A percentile compares a stretch with the other conserved stretches of the same genome.
Evolutionary conservation across 495 filamentous ascomycete genomes (phyloP).

Genomic region (Xylaria venustula): DNA sequence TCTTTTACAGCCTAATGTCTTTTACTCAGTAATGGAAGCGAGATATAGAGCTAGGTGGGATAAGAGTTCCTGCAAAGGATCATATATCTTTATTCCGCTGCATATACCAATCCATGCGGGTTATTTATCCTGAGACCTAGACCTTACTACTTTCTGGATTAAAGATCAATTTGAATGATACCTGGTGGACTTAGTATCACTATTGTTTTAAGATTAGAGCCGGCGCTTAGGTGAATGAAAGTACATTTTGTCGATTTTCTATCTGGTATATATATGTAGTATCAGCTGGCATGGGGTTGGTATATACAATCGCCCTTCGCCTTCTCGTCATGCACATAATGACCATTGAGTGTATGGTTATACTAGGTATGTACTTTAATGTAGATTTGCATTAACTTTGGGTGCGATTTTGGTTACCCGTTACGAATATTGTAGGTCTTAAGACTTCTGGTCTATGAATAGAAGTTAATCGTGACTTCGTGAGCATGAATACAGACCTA

Average conservation of each 20-base stretch:
- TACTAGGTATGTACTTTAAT: too few relatives aligned
- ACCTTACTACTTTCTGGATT: background rate
- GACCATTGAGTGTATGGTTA: too few relatives aligned
- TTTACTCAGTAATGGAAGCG: too few relatives aligned
- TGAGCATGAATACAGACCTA: too few relatives aligned
- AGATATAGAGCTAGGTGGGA: too few relatives aligned
- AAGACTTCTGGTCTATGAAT: too few relatives aligned
- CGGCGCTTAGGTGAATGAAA: constrained; percentile 16
- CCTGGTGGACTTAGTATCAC: background rate
- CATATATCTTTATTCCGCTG: constrained; percentile 7
- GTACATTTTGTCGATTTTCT: background rate
- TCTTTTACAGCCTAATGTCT: constrained; percentile 1
- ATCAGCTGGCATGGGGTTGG: background rate
- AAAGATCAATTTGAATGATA: background rate
- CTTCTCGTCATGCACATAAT: too few relatives aligned
- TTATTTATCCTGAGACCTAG: background rate
- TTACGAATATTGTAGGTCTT: too few relatives aligned
- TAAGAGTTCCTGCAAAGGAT: background rate
- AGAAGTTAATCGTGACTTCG: too few relatives aligned
- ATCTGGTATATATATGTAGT: background rate
- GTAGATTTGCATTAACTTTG: too few relatives aligned
- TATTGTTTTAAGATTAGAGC: constrained; percentile 2
- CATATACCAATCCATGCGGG: constrained; percentile 4
- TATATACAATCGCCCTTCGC: too few relatives aligned
- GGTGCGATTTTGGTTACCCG: too few relatives aligned